These are phyloP conservation scores for Sutorius australiensis DNA, from an alignment of 768 basidiomycete genomes.

Conservation along the genomic window DNA sequence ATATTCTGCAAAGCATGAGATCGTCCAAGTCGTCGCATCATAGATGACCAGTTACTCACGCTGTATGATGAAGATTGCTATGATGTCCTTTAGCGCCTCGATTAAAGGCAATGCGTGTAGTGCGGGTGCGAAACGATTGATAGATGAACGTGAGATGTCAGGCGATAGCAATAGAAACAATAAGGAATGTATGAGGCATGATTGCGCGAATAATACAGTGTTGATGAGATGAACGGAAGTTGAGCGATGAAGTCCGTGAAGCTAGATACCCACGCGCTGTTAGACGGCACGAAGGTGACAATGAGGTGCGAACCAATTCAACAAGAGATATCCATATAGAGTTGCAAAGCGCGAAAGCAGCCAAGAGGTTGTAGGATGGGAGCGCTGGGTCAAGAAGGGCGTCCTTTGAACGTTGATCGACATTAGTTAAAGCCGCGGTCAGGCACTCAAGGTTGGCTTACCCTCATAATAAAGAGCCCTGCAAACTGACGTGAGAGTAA, in stretches of 20 bases:
- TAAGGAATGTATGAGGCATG: constrained; percentile 14
- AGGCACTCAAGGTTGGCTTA: constrained; percentile 6
- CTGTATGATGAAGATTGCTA: constrained; percentile 20
- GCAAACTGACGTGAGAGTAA: constrained; percentile 24
- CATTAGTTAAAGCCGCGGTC: not conserved
- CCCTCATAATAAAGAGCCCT: constrained; percentile 32
- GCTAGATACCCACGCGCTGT: constrained; percentile 9
- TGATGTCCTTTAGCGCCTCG: constrained; percentile 17
- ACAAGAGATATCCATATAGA: constrained; percentile 19
- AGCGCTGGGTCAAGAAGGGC: constrained; percentile 15
- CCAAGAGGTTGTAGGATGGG: constrained; percentile 11
- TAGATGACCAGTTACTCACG: constrained; percentile 15
- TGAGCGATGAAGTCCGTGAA: constrained; percentile 20
- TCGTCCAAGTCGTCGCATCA: not conserved
- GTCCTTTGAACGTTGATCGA: constrained; percentile 7
- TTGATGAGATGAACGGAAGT: constrained; percentile 21
- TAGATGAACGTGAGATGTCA: constrained; percentile 2
- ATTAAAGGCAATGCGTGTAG: constrained; percentile 12
- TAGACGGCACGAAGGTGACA: not conserved
- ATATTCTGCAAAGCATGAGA: constrained; percentile 24
- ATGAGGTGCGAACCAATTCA: constrained; percentile 22
- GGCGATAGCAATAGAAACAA: constrained; percentile 9
- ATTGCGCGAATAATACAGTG: constrained; percentile 23
- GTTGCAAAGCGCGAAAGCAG: constrained; percentile 19
- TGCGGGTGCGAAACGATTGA: constrained; percentile 7